A percentile compares a stretch with the other conserved stretches of the same genome.
These are phyloP conservation scores for Arthrobotrys megalospora DNA, from an alignment of 2,329 filamentous ascomycete species.

Conservation along the genomic window DNA sequence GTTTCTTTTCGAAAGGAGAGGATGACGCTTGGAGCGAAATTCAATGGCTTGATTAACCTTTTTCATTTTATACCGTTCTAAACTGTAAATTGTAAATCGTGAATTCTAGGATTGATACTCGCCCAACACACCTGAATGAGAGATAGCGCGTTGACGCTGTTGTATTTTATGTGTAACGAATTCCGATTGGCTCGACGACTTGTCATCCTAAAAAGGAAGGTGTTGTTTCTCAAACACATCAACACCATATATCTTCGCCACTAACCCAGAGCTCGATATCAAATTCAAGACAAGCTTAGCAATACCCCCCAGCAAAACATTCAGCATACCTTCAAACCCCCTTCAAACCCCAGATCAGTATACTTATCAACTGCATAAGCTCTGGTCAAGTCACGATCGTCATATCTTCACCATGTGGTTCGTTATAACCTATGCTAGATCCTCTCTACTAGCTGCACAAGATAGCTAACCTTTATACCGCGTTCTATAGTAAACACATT, in stretches of 20 bases:
- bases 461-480: constrained; percentile 21
- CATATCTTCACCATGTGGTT: constrained; percentile 36
- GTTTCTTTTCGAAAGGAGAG: not conserved
- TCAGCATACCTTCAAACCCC: not conserved
- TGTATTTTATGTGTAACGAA: constrained; percentile 6
- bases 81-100: not conserved
- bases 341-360: not conserved
- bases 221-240: not conserved
- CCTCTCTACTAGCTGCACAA: not conserved
- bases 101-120: not conserved
- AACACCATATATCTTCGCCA: constrained; percentile 12
- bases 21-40: constrained; percentile 10
- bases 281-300: not conserved
- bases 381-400: not conserved
- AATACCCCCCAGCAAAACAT: no score
- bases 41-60: constrained; percentile 13
- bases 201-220: not conserved
- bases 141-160: constrained; percentile 1
- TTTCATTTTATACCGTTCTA: not conserved
- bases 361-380: no score
- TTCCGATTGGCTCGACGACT: constrained; percentile 1
- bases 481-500: constrained; percentile 85
- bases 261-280: not conserved
- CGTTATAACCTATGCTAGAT: not conserved
- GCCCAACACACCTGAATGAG: no score